These are phyloP conservation scores for Hyaloscypha bicolor DNA, from an alignment of 495 filamentous ascomycete genomes.

Conservation along the genomic window DNA sequence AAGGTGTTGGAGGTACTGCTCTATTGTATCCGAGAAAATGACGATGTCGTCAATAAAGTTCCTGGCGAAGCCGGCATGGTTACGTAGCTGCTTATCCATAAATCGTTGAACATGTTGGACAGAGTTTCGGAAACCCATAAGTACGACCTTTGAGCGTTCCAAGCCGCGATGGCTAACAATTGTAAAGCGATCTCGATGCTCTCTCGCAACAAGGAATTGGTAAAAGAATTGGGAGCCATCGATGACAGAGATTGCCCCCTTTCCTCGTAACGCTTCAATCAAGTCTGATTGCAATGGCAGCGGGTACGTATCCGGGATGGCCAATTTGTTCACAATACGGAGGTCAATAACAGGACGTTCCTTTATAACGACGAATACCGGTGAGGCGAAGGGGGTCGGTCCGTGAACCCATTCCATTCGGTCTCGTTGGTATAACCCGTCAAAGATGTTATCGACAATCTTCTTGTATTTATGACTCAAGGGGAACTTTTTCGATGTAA, in stretches of 20 bases:
- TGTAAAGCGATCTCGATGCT: not conserved
- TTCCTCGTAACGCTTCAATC: not conserved
- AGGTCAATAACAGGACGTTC: not conserved
- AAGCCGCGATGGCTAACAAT: not conserved
- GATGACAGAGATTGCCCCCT: not conserved
- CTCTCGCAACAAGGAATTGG: not conserved
- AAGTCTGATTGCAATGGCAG: conserved; percentile 7
- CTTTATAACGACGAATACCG: too few species aligned
- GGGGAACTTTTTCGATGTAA: too few species aligned
- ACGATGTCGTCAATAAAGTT: conserved; percentile 9
- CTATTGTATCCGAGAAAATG: not conserved
- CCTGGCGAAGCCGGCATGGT: not conserved
- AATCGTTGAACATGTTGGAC: not conserved
- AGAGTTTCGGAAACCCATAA: conserved; percentile 4
- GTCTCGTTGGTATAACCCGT: too few species aligned
- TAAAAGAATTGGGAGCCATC: conserved; percentile 9
- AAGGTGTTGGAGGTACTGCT: conserved; percentile 6
- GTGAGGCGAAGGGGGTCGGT: too few species aligned
- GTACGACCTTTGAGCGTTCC: not conserved
- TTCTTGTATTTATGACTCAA: too few species aligned
- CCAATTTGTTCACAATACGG: not conserved
- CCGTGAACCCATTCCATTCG: too few species aligned
- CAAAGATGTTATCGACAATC: too few species aligned
- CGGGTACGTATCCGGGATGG: conserved; percentile 10
- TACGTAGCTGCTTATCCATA: not conserved